phyloP scores from a whole-genome alignment of 2,329 filamentous ascomycete species.

The Ceratocystis eucalypticola region DNA sequence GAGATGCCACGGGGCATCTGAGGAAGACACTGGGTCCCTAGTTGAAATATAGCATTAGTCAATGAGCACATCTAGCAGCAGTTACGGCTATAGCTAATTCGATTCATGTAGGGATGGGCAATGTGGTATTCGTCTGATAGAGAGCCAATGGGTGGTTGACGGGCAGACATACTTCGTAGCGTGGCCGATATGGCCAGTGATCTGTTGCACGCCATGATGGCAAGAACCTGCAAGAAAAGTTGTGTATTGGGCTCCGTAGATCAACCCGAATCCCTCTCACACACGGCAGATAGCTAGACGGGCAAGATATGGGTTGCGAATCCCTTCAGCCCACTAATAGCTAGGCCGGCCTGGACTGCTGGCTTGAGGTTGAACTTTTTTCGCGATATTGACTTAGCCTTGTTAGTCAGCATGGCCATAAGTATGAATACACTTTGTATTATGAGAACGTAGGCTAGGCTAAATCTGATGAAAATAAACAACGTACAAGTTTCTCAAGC shows the following conservation, averaged over 20 bases:
- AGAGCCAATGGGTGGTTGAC: background rate
- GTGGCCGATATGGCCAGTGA: slow-evolving; percentile 11
- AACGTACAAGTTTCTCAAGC: too few species aligned
- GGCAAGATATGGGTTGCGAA: slow-evolving; percentile 1
- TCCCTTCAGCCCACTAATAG: slow-evolving; percentile 10
- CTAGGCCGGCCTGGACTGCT: background rate
- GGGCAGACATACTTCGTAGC: slow-evolving; percentile 12
- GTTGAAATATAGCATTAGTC: background rate
- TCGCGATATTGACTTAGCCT: slow-evolving; percentile 13
- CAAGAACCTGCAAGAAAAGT: background rate
- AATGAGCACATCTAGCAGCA: background rate
- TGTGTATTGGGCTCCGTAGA: background rate
- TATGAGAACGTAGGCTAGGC: too few species aligned
- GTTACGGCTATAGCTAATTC: background rate
- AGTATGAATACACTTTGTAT: background rate
- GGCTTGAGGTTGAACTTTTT: slow-evolving; percentile 19
- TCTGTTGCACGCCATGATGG: slow-evolving; percentile 7
- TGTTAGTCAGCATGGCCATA: slow-evolving; percentile 17
- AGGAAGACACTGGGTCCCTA: slow-evolving; percentile 8
- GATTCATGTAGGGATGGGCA: too few species aligned
- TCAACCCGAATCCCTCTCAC: background rate
- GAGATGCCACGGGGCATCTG: slow-evolving; percentile 6
- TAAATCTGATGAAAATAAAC: too few species aligned
- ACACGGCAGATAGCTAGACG: background rate
- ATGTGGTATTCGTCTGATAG: background rate